Evolutionary conservation across 2,329 filamentous ascomycete genomes (phyloP), one percentile per base, ranked within the genome.

Genomic region (Arthrobotrys iridis): DNA sequence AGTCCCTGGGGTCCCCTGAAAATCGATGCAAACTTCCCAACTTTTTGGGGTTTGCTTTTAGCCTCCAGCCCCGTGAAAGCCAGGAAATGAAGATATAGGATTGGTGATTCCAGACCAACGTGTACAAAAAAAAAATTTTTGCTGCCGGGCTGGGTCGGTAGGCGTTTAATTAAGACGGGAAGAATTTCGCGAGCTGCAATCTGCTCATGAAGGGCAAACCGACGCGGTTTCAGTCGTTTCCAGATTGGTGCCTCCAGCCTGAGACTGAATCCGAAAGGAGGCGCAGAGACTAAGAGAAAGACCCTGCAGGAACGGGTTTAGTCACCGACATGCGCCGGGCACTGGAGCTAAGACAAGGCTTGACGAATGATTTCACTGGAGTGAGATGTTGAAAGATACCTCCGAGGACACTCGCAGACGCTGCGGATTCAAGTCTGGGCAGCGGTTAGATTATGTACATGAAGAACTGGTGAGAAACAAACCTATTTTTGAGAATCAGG

Each of bases 201-300:
- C 22, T 30, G 33, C 26, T 41, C 50, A 35, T 57, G 59, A 43
- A 40, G 15, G 63, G 70, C 48, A 74, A 60, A 22, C 33, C 33
- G 62, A 74, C 62, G 70, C 70, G 70, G 70, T 74, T 74, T 74
- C 70, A 74, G 62, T 66, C 28, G 52, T 45, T 64, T 58, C 58
- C 43, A 48, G 37, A 55, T 46, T 40, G 66, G 48, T 33, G 55
- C 55, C 50, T 10, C 52, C 15, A 26, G 8, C 28, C 43, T 37
- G 30, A 48, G 41, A 46, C 55, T 60, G 37, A 28, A 60, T 63
- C 33, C 48, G 43, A 45, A 60, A 73, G 68, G 60, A 73, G 68
- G 68, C 68, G 68, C 60, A 60, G 52, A 37, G 57, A 24, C 35
- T 45, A 45, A 24, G 40, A 45, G 55, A 18, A 59, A 24, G 43